Percentiles rank a stretch among this genome's conserved stretches.
Evolutionary conservation across 305 asterid genomes (phyloP).

Genomic region (Fraxinus albicans): DNA sequence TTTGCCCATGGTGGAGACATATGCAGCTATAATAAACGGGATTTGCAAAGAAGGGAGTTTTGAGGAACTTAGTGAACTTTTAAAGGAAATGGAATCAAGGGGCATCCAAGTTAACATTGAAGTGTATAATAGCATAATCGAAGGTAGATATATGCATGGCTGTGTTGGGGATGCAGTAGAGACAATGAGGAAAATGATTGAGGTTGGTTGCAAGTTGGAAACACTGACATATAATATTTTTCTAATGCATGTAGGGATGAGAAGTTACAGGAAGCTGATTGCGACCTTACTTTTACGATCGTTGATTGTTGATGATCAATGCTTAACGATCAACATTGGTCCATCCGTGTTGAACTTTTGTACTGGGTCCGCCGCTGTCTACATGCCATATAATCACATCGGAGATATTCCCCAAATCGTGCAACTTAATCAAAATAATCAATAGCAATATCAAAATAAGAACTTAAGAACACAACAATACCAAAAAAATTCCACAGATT

Average conservation of each 20-base stretch:
- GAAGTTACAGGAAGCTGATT: slow-evolving; percentile 67
- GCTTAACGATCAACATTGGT: too few species aligned
- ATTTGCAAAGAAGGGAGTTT: slow-evolving; percentile 67
- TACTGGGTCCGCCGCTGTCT: too few species aligned
- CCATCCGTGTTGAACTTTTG: too few species aligned
- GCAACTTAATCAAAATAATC: slow-evolving; percentile 13
- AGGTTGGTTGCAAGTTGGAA: slow-evolving; percentile 54
- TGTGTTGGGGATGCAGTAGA: slow-evolving; percentile 49
- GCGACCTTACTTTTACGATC: too few species aligned
- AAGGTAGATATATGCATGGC: slow-evolving; percentile 61
- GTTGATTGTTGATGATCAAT: too few species aligned
- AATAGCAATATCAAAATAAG: neutral
- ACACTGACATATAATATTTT: slow-evolving; percentile 71
- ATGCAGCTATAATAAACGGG: slow-evolving; percentile 72
- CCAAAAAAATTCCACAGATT: too few species aligned
- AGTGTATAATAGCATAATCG: slow-evolving; percentile 61
- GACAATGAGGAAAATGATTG: slow-evolving; percentile 48
- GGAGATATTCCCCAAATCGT: neutral
- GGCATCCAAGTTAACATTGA: slow-evolving; percentile 47
- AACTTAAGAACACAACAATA: neutral
- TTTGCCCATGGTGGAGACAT: slow-evolving; percentile 72
- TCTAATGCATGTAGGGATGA: slow-evolving; percentile 62
- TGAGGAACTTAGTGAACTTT: slow-evolving; percentile 49
- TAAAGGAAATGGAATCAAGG: slow-evolving; percentile 64
- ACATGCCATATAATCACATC: too few species aligned